Evolutionary conservation across 192 early-diverging fungal species (phyloP), one percentile per base, ranked within the genome.

Genomic region (Coemansia nantahalensis): DNA sequence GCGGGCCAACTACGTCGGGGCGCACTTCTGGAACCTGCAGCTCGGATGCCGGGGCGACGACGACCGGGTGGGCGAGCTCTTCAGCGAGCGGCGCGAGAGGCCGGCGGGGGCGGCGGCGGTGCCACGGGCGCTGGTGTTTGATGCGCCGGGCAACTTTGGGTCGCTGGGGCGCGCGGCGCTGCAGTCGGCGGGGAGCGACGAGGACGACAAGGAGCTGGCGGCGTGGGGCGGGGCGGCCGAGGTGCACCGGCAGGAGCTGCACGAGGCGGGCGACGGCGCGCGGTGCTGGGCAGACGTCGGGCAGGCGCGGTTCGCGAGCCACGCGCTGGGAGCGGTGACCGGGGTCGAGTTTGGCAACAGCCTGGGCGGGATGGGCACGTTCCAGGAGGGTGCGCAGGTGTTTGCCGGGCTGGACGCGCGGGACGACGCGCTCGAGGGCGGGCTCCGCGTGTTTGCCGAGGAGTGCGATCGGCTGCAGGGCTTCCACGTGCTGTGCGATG

Each of bases 1-100:
- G 21, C 65, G 73, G 38, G 82, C 93, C 35, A 93, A 93, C 65
- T 93, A 83, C 67, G 87, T 90, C 3, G 93, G 91, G 11, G 83
- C 91, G 15, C 94, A 98, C 71, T 92, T 84, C 56, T 98, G 93
- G 92, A 98, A 95, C 65, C 74, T 87, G 15, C 56, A 47, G 37
- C 51, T 62, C 18, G 35, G 35, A 21, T 49, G 43, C 19, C 45
- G 84, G 64, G 76, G 79, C 45, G 75, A 70, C 80, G 55, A 82
- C 78, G 55, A 82, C 78, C 40, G 71, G 68, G 51, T 34, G 51
- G 15, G 62, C 54, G 82, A 84, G 23, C 52, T 64, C 26, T 63
- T 59, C 30, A 79, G 73, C 21, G 56, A 45, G 33, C 62, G 50
- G 58, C 73, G 80, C 56, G 52, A 37, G 43, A 34, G 79, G 45